Base-by-base conservation (phyloP, 2,329 filamentous ascomycete species). In the Purpureocillium takamizusanense region DNA sequence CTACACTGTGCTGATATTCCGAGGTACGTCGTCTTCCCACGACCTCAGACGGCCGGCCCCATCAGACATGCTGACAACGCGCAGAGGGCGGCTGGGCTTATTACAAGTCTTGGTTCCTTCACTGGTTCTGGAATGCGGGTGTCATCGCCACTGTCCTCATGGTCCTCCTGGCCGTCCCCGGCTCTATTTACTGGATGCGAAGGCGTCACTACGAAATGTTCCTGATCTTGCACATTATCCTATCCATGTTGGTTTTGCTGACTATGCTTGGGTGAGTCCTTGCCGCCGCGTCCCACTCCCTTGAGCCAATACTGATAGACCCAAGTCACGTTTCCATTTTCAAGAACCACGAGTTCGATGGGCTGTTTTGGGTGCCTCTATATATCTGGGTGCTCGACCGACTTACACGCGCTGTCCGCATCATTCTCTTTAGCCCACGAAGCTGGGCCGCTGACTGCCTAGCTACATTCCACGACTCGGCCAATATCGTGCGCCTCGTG, bases 201-300 rank as follows among this genome's bases (percentile, higher is more conserved):
- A 62, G 67, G 7, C 63, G 63, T 9, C 62, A 65, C n/a, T 81
- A 76, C 43, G 72, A 76, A 43, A 17, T 61, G 0, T 74, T 74
- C 41, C 51, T 74, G 6, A 42, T 68, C 11, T 33, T 69, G 1
- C 70, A 79, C 41, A 74, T 78, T 7, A 52, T 62, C 3, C 54
- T 79, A 13, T 69, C 76, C 0, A 51, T 75, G 8, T 51, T 73
- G 1, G 51, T 73, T 0, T 49, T 78, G 1, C 51, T 68, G 25
- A 65, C 66, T 0, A 69, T 76, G 62, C 69, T 70, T 29, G 67
- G 66, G 66, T 72, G 57, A 46, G 71, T n/a, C n/a, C n/a, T n/a
- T 60, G 2, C 16, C 27, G 9, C 21, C 21, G 11, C 21, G 14
- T 16, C 9, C 10, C 12, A 10, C 4, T 5, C n/a, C 14, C 15